Conservation (phyloP, 208 protist species). For the Trypanosomatidae sp. region DNA sequence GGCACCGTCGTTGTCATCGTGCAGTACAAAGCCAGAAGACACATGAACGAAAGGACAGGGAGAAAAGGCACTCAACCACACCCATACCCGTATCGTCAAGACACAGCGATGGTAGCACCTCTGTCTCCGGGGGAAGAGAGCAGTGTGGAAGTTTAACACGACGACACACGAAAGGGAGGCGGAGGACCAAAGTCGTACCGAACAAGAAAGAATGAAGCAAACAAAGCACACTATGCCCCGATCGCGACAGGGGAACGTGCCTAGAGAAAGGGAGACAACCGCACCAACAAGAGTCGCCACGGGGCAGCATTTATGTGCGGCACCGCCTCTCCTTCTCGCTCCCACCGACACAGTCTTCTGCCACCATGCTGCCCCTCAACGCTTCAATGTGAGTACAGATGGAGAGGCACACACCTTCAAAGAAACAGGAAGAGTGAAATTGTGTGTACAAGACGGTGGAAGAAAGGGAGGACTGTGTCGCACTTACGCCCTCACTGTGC, state of each 20-base stretch:
- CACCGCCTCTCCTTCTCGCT: neutral
- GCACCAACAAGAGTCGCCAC: neutral
- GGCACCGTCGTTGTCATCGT: neutral
- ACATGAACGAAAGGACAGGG: neutral
- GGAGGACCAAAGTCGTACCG: neutral
- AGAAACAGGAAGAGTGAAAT: neutral
- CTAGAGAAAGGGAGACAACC: neutral
- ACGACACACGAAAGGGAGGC: neutral
- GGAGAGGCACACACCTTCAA: neutral
- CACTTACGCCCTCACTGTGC: neutral
- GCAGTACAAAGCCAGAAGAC: neutral
- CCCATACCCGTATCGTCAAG: neutral
- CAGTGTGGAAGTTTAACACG: neutral
- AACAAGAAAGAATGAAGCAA: neutral
- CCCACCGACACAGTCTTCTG: neutral
- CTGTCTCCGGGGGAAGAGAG: neutral
- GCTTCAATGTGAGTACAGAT: neutral
- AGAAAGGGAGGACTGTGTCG: neutral
- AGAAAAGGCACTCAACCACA: neutral
- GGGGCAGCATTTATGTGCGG: neutral
- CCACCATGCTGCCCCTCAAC: neutral
- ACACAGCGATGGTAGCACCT: neutral
- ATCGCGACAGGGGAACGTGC: neutral
- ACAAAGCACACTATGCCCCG: neutral
- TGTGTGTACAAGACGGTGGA: neutral